phyloP scores from a whole-genome alignment of 2,329 filamentous ascomycete species.

The Zalaria obscura region DNA sequence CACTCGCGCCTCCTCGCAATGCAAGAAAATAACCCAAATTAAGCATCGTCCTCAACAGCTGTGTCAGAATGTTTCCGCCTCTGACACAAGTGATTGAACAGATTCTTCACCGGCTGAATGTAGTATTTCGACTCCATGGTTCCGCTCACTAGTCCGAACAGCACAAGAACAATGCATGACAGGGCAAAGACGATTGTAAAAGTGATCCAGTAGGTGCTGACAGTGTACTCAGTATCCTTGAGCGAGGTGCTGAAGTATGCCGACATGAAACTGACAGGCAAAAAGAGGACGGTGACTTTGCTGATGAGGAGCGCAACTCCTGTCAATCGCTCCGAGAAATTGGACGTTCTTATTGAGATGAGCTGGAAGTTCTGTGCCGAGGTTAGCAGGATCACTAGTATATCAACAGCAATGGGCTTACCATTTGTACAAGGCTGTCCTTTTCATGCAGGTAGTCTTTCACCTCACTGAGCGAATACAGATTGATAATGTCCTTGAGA shows the following conservation, averaged over 20 bases:
- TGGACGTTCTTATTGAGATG: conserved; percentile 60
- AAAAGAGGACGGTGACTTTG: conserved; percentile 62
- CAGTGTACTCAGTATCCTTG: conserved; percentile 43
- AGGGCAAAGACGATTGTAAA: conserved; percentile 50
- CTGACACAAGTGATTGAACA: too few relatives aligned
- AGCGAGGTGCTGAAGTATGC: conserved; percentile 60
- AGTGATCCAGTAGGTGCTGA: conserved; percentile 50
- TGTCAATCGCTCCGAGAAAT: conserved; percentile 56
- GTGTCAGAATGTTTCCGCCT: too few relatives aligned
- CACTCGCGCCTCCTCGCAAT: too few relatives aligned
- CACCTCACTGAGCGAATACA: conserved; percentile 48
- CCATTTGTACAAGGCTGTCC: conserved; percentile 53
- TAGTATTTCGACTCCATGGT: conserved; percentile 32
- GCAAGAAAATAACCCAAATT: too few relatives aligned
- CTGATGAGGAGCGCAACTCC: conserved; percentile 58
- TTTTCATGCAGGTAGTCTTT: conserved; percentile 55
- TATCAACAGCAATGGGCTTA: conserved; percentile 19
- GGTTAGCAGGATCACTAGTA: conserved; percentile 6
- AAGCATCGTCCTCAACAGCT: too few relatives aligned
- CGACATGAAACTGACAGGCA: conserved; percentile 62
- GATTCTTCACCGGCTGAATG: not conserved
- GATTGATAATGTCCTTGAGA: conserved; percentile 42
- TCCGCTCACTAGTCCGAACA: conserved; percentile 43
- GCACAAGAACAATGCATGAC: conserved; percentile 43
- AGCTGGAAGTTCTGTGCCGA: conserved; percentile 56